Evolutionary conservation across 2,329 filamentous ascomycete genomes (phyloP), one percentile per base, ranked within the genome.

Genomic region (Botryotinia globosa): DNA sequence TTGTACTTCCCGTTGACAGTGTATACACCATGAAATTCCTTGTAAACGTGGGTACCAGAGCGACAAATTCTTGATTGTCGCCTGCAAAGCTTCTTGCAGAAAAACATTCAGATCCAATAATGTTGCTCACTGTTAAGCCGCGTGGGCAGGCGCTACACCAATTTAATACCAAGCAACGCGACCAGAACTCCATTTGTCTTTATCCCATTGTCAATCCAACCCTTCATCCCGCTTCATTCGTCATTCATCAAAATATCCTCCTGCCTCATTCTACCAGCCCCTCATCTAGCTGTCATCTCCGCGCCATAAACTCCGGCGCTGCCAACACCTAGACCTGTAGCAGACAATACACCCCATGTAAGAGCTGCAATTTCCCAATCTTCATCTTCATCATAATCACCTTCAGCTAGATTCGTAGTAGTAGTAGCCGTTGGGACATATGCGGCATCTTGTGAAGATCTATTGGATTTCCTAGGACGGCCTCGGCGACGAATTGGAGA

Each of bases 351-450:
- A 3, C 83, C 84, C 85, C 85, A 87, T 6, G 82, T 80, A 37
- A 87, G 78, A 10, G 85, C 82, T 3, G 83, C 83, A 16, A 83
- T 80, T 74, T 87, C 85, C 83, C 84, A 84, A 74, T 86, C 85
- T 45, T 83, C 77, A 18, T 83, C 84, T 18, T 80, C 77, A 14
- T 81, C 72, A 44, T 81, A 77, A 74, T 87, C 85, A 0, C 84
- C 84, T 76, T 85, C 81, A 16, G 44, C 34, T 34, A 29, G 18
- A 61, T 18, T n/a, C 1, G 79, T 74, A 1, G 78, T 76, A 20
- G 75, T 77, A 25, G 76, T 77, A 63, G 82, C 82, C 9, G 77
- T 77, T 7, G 82, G 78, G 9, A 68, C 34, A 69, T 77, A 80
- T 4, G 84, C 81, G 69, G 83, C 74, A 74, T 86, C 85, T 0